Conservation (phyloP, 345 rosid genomes). For the Cardamine resedifolia region DNA sequence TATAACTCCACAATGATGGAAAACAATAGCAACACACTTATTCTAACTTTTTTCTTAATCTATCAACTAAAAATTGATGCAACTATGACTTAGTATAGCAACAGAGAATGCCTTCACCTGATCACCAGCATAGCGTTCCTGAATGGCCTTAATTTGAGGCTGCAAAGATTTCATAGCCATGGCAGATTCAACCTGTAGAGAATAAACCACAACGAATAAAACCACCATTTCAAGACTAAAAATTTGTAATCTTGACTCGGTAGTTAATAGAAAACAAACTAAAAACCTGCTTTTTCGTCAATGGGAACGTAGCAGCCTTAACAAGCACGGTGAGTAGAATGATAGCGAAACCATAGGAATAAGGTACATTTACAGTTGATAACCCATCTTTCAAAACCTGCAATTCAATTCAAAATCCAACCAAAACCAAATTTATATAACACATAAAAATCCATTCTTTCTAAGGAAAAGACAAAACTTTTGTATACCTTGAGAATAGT, state of each 20-base stretch:
- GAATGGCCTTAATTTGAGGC: slow-evolving; percentile 92
- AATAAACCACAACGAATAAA: slow-evolving; percentile 2
- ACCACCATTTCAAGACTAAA: background rate
- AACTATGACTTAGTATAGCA: too few species aligned
- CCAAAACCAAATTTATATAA: background rate
- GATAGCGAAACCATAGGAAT: slow-evolving; percentile 90
- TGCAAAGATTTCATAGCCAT: slow-evolving; percentile 93
- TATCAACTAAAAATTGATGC: background rate
- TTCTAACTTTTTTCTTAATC: background rate
- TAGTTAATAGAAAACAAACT: background rate
- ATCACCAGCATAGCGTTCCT: slow-evolving; percentile 77
- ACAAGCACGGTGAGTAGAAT: slow-evolving; percentile 85
- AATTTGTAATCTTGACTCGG: background rate
- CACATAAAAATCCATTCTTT: background rate
- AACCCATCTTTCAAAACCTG: slow-evolving; percentile 88
- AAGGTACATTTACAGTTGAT: slow-evolving; percentile 72
- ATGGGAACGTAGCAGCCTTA: slow-evolving; percentile 90
- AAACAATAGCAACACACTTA: background rate
- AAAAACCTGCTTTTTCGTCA: slow-evolving; percentile 92
- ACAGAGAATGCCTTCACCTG: slow-evolving; percentile 52
- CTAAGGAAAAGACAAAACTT: background rate
- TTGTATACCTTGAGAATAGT: slow-evolving; percentile 64
- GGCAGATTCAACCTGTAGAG: slow-evolving; percentile 80
- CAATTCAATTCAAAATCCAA: slow-evolving; percentile 16
- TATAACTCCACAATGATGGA: background rate